A percentile compares a stretch with the other conserved stretches of the same genome.
Conservation (phyloP, 148 eudicot genomes). For the Drosera capensis region DNA sequence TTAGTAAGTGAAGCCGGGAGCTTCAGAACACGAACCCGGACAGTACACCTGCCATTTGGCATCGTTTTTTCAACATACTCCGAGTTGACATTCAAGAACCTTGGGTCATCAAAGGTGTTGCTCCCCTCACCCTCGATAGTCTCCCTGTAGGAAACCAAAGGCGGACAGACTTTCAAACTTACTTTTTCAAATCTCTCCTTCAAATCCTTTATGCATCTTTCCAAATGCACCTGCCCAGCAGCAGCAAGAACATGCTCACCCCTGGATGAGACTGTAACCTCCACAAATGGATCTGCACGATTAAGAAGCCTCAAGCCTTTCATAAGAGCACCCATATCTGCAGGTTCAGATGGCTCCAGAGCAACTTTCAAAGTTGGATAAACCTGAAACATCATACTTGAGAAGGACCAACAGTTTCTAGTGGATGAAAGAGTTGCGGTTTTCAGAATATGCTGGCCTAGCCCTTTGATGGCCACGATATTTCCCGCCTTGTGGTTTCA, state of each 20-base stretch:
- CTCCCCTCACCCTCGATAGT: constrained; percentile 71
- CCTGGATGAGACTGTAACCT: constrained; percentile 75
- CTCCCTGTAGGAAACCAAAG: constrained; percentile 76
- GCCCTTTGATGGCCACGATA: constrained; percentile 83
- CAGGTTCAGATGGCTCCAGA: constrained; percentile 87
- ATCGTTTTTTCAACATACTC: constrained; percentile 64
- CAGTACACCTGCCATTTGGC: constrained; percentile 83
- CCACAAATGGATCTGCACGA: constrained; percentile 92
- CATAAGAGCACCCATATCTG: constrained; percentile 83
- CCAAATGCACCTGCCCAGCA: constrained; percentile 91
- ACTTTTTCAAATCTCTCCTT: constrained; percentile 85
- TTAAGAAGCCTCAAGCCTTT: constrained; percentile 80
- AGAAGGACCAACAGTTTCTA: constrained; percentile 81
- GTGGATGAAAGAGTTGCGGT: constrained; percentile 93
- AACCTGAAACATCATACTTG: constrained; percentile 88
- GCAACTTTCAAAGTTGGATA: constrained; percentile 91
- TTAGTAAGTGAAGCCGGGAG: constrained; percentile 68
- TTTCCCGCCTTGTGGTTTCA: constrained; percentile 65
- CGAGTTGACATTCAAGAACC: constrained; percentile 28
- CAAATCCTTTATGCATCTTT: constrained; percentile 85
- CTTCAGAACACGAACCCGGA: constrained; percentile 67
- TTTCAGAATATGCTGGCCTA: constrained; percentile 82
- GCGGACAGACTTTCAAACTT: constrained; percentile 78
- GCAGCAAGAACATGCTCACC: constrained; percentile 97
- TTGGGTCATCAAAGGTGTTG: constrained; percentile 49